Evolutionary conservation across 2,329 filamentous ascomycete species (phyloP).

Genomic region (Fusarium albidum): DNA sequence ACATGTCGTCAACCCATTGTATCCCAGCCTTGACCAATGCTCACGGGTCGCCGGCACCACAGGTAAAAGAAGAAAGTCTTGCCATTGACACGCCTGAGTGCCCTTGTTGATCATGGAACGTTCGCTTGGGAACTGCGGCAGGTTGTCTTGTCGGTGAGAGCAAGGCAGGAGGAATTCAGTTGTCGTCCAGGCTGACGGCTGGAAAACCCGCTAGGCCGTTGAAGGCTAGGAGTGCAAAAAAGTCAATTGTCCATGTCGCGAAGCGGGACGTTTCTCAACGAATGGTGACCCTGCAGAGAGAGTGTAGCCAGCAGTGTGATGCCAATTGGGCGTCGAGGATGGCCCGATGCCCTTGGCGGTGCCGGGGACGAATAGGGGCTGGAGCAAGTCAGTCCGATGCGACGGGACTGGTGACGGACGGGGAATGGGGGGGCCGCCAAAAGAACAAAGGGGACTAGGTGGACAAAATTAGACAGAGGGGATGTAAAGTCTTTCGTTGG

Average conservation of each 20-base stretch:
- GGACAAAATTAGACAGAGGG: constrained; percentile 5
- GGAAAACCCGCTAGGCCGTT: constrained; percentile 3
- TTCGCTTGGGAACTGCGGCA: constrained; percentile 17
- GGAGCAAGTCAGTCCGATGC: constrained; percentile 20
- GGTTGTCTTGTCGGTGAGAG: constrained; percentile 22
- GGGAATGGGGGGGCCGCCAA: constrained; percentile 11
- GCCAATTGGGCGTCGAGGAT: constrained; percentile 33
- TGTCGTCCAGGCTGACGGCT: constrained; percentile 4
- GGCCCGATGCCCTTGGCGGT: constrained; percentile 27
- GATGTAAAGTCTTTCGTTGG: constrained; percentile 11
- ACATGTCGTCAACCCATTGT: not conserved
- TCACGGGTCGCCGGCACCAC: constrained; percentile 5
- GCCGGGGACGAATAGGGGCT: constrained; percentile 31
- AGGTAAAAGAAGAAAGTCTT: constrained; percentile 5
- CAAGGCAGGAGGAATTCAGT: constrained; percentile 13
- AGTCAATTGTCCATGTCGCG: constrained; percentile 17
- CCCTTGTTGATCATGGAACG: not conserved
- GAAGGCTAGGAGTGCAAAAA: constrained; percentile 9
- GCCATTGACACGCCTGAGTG: not conserved
- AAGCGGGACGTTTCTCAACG: constrained; percentile 26
- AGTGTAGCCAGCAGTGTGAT: constrained; percentile 32
- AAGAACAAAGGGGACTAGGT: constrained; percentile 1
- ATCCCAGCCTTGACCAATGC: constrained; percentile 4
- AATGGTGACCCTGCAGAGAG: constrained; percentile 17
- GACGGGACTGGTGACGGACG: constrained; percentile 20